phyloP scores from a whole-genome alignment of 352 stramenopile genomes.

The Pythium guiyangense region DNA sequence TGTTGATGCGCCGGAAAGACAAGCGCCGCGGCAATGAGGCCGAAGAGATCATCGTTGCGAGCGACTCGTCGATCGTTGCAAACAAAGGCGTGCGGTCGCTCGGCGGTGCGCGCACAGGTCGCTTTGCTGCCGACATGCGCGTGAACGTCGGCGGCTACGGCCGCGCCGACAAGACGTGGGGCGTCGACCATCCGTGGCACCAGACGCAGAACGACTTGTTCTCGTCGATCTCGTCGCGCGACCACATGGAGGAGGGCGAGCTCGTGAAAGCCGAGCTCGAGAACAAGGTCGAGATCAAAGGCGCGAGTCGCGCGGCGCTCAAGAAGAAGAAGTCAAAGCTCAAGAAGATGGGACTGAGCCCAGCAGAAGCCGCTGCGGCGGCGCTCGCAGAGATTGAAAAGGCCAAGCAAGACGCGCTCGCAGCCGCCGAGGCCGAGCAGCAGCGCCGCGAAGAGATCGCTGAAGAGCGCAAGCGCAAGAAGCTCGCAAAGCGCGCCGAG shows the following conservation, averaged over 20 bases:
- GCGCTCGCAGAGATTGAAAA: conserved; percentile 27
- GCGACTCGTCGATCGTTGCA: conserved; percentile 54
- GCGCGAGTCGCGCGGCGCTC: conserved; percentile 63
- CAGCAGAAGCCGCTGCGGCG: conserved; percentile 20
- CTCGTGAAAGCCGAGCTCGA: conserved; percentile 29
- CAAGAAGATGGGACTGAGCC: conserved; percentile 48
- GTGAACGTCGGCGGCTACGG: conserved; percentile 67
- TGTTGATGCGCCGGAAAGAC: conserved; percentile 65
- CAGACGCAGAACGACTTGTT: conserved; percentile 49
- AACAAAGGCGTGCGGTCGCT: conserved; percentile 68
- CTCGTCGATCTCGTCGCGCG: conserved; percentile 37
- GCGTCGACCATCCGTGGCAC: conserved; percentile 77
- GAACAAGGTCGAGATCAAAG: conserved; percentile 30
- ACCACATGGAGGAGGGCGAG: conserved; percentile 61
- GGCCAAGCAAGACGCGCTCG: conserved; percentile 18
- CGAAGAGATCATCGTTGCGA: conserved; percentile 56
- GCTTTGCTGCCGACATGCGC: conserved; percentile 80
- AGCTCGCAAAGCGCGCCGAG: conserved; percentile 15
- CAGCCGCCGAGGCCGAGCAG: conserved; percentile 14
- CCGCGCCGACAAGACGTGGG: conserved; percentile 72
- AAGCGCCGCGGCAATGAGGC: conserved; percentile 63
- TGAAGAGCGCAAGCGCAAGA: conserved; percentile 21
- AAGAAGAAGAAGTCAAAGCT: conserved; percentile 79
- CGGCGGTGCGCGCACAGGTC: conserved; percentile 42
- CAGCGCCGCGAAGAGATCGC: conserved; percentile 13